Evolutionary conservation across 2,329 filamentous ascomycete species (phyloP), one percentile per base, ranked within the genome.

Genomic region (Zasmidium angulare): DNA sequence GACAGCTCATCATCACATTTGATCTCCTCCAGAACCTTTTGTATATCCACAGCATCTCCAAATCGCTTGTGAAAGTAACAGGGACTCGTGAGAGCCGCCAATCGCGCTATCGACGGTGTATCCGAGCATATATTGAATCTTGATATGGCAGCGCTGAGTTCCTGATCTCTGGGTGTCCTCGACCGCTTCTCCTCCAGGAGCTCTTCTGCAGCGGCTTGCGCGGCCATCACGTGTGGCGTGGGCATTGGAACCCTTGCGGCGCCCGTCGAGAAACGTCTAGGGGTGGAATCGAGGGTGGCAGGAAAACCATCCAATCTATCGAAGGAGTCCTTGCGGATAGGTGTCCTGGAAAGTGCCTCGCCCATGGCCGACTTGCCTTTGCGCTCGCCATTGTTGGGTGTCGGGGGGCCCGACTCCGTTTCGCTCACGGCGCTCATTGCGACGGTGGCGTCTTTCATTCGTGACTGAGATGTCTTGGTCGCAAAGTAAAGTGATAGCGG

Each of bases 21-120:
- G 70, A 98, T 96, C 77, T 99, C 95, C 72, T 98, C 93, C 6
- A 99, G 82, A 4, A 99, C 92, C 76, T 90, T 95, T 68, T 95
- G 90, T 60, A 98, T 91, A 74, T 99, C 91, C 68, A 99, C 91
- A 9, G 93, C 91, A 73, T 96, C 92, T 69, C 97, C 95, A 72
- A 99, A 99, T 63, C 93, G 87, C 77, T 96, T 90, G 78, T 99
- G 95, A 79, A 96, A 98, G 78, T 96, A 99, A 79, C 95, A 99
- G 14, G 95, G 95, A 48, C 93, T 97, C 68, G 93, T 89, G 55
- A 98, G 79, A 10, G 89, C 83, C 11, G 88, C 84, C 66, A 93
- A 82, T 10, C 72, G 65, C 12, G 70, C 72, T 31, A 72, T 71
- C n/a, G 71, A 71, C 10, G 68, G 68, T 6, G 67, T 67, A 20